A percentile compares a stretch with the other conserved stretches of the same genome.
phyloP scores from a whole-genome alignment of 75 land plant genomes.

The Gnetum montanum region DNA sequence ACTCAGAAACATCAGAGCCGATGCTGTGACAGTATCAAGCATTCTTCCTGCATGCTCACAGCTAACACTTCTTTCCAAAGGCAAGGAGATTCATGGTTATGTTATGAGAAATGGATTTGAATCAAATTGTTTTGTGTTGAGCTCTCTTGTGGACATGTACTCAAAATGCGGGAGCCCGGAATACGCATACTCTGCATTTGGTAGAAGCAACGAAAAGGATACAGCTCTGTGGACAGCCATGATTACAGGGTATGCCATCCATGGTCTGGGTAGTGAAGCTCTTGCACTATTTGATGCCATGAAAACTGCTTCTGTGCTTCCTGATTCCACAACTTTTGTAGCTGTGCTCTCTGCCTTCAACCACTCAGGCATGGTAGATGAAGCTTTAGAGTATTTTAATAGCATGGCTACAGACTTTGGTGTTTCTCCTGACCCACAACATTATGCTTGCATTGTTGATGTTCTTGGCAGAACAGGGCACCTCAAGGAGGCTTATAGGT shows the following conservation, averaged over 20 bases:
- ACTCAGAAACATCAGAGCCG: slow-evolving; percentile 18
- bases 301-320: slow-evolving; percentile 29
- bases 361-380: slow-evolving; percentile 36
- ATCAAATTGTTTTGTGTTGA: slow-evolving; percentile 16
- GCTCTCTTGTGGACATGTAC: slow-evolving; percentile 53
- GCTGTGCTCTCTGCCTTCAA: too few relatives aligned
- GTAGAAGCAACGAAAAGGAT: slow-evolving; percentile 22
- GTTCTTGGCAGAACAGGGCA: slow-evolving; percentile 32
- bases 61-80: slow-evolving; percentile 37
- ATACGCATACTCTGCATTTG: slow-evolving; percentile 26
- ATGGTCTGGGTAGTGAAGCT: slow-evolving; percentile 29
- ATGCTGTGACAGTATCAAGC: slow-evolving; percentile 25
- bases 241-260: slow-evolving; percentile 40
- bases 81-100: slow-evolving; percentile 45
- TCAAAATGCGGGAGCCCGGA: slow-evolving; percentile 40
- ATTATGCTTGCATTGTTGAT: too few relatives aligned
- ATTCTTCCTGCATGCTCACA: slow-evolving; percentile 46
- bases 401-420: slow-evolving; percentile 26
- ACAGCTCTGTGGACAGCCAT: slow-evolving; percentile 50
- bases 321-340: slow-evolving; percentile 36
- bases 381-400: slow-evolving; percentile 36
- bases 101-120: slow-evolving; percentile 22
- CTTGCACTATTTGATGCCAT: slow-evolving; percentile 26
- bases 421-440: slow-evolving; percentile 24
- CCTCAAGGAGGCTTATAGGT: slow-evolving; percentile 24